Conservation (phyloP, 192 early-diverging fungal species). For the Coemansia sp. region DNA sequence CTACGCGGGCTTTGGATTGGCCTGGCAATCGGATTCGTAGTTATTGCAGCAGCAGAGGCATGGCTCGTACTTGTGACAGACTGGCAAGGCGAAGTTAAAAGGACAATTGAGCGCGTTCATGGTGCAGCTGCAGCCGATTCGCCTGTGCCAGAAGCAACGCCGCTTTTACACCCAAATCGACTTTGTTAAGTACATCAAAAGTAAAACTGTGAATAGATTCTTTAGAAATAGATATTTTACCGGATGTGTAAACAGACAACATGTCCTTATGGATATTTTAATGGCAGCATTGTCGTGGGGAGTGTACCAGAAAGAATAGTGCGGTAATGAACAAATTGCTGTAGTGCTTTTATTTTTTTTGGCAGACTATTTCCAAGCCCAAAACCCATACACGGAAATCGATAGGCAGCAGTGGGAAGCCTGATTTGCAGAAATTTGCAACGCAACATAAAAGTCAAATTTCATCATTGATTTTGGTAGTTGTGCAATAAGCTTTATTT, state of each 20-base stretch:
- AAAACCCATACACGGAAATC: background rate
- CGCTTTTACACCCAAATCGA: constrained; percentile 16
- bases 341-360: background rate
- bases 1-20: constrained; percentile 68
- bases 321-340: background rate
- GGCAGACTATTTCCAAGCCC: background rate
- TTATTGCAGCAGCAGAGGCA: constrained; percentile 24
- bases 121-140: constrained; percentile 18
- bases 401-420: background rate
- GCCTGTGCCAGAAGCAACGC: constrained; percentile 21
- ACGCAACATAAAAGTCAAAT: background rate
- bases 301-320: background rate
- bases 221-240: background rate
- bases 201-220: background rate
- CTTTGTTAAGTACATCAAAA: background rate
- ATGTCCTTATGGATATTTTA: background rate
- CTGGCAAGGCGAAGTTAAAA: constrained; percentile 34
- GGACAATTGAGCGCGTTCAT: constrained; percentile 28
- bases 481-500: background rate
- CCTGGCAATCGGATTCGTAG: constrained; percentile 38
- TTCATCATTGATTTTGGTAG: background rate
- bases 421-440: background rate
- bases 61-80: constrained; percentile 41
- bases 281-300: background rate
- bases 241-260: background rate